Conservation (phyloP, 805 yeast species). For the Crinitomyces ghanaensis region DNA sequence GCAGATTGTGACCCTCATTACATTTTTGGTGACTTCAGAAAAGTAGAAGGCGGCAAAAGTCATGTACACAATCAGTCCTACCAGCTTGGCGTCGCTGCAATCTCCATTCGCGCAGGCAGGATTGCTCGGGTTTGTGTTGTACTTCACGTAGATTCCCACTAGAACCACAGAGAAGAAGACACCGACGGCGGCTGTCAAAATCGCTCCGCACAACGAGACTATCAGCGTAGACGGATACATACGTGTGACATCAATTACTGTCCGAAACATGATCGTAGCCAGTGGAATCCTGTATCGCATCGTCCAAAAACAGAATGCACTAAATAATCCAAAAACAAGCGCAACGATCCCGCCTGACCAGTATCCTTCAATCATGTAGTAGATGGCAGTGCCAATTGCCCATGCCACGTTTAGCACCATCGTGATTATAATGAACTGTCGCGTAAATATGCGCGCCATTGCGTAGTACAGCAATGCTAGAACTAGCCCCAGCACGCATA, state of each 20-base stretch:
- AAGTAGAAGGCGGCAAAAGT: constrained; percentile 77
- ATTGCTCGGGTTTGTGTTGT: constrained; percentile 33
- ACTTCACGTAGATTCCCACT: constrained; percentile 69
- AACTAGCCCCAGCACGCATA: constrained; percentile 47
- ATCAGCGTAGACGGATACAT: constrained; percentile 57
- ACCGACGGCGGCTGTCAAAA: constrained; percentile 51
- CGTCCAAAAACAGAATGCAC: constrained; percentile 63
- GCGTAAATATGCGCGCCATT: constrained; percentile 55
- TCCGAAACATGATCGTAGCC: constrained; percentile 55
- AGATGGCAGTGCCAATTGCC: constrained; percentile 68
- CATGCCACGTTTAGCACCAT: constrained; percentile 53
- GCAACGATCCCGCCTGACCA: constrained; percentile 76
- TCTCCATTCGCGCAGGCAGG: constrained; percentile 47
- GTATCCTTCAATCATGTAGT: constrained; percentile 53
- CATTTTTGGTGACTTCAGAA: constrained; percentile 70
- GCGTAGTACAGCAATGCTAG: constrained; percentile 45
- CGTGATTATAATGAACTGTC: constrained; percentile 55
- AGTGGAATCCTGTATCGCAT: constrained; percentile 63
- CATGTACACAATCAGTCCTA: constrained; percentile 60
- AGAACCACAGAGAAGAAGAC: constrained; percentile 55
- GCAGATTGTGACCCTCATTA: constrained; percentile 68
- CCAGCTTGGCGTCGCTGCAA: constrained; percentile 47
- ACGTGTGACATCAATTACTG: constrained; percentile 68
- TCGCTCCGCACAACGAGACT: constrained; percentile 48
- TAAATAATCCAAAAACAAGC: constrained; percentile 48